Conservation (phyloP, 2,329 filamentous ascomycete species). For the Arthrobotrys sphaeroides region DNA sequence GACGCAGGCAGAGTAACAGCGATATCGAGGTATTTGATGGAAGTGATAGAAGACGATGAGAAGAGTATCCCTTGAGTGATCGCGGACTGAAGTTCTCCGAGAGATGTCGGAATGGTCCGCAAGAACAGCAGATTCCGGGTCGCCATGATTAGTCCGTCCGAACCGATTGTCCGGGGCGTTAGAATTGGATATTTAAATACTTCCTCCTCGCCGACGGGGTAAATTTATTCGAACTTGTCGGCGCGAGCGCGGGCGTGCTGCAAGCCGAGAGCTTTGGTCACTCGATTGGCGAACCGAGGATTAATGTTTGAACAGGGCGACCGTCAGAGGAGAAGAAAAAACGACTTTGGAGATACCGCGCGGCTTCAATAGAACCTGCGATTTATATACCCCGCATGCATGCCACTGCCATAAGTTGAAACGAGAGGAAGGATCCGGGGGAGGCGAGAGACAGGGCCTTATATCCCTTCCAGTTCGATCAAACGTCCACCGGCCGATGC, state of each 20-base stretch:
- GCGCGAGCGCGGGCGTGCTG: no score
- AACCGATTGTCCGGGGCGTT: no score
- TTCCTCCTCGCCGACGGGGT: no score
- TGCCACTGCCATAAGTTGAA: conserved; percentile 25
- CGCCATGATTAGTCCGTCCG: conserved; percentile 25
- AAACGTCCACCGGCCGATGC: not conserved
- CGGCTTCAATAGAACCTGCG: not conserved
- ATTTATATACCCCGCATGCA: conserved; percentile 31
- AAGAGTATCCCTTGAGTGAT: conserved; percentile 47
- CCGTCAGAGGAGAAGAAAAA: no score
- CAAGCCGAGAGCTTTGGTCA: no score
- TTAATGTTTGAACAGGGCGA: no score
- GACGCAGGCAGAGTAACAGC: conserved; percentile 28
- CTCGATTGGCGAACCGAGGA: no score
- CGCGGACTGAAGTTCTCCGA: conserved; percentile 33
- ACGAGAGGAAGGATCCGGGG: conserved; percentile 21
- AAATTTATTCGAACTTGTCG: no score
- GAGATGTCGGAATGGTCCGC: conserved; percentile 38
- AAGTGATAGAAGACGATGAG: conserved; percentile 47
- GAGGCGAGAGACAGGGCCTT: conserved; percentile 36
- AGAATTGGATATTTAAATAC: no score
- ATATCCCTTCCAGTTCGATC: conserved; percentile 24
- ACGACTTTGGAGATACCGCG: not conserved
- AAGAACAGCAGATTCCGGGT: conserved; percentile 44
- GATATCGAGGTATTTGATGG: conserved; percentile 46